phyloP scores from a whole-genome alignment of 2,329 filamentous ascomycete species.

The Plectosphaerella sp. region DNA sequence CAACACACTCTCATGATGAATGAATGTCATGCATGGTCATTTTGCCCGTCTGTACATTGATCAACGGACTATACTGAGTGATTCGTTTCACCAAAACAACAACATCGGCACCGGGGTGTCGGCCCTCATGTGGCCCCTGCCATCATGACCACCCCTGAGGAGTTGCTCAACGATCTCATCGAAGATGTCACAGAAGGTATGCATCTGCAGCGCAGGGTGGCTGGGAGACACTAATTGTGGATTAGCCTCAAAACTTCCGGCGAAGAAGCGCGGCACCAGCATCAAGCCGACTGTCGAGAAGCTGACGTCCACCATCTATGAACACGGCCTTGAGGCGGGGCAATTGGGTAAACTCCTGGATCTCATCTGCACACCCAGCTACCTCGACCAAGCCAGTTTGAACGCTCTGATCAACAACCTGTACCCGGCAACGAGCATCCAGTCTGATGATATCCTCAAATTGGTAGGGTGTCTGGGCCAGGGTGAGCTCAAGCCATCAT shows the following conservation, averaged over 20 bases:
- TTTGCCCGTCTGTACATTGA: too few species aligned
- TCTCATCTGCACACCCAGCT: constrained; percentile 60
- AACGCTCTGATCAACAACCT: constrained; percentile 67
- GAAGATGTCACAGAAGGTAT: constrained; percentile 26
- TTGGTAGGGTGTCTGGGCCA: constrained; percentile 73
- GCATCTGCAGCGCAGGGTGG: background rate
- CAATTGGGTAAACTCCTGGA: constrained; percentile 61
- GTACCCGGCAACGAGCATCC: constrained; percentile 67
- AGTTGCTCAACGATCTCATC: constrained; percentile 29
- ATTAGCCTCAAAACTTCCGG: constrained; percentile 54
- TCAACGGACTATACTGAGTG: too few species aligned
- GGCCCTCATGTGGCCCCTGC: background rate
- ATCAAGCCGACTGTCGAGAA: constrained; percentile 62
- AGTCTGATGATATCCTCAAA: constrained; percentile 55
- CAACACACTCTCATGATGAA: too few species aligned
- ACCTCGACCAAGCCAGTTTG: constrained; percentile 72
- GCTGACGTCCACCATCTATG: constrained; percentile 59
- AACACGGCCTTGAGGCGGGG: constrained; percentile 59
- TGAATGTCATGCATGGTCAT: too few species aligned
- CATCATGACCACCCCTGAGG: constrained; percentile 15
- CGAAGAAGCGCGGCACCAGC: constrained; percentile 60
- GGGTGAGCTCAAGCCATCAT: constrained; percentile 68
- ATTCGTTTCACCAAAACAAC: background rate
- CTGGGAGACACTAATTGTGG: constrained; percentile 5
- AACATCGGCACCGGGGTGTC: background rate